A percentile compares a stretch with the other conserved stretches of the same genome.
phyloP scores from a whole-genome alignment of 768 basidiomycete species.

The Rhodotorula babjevae region DNA sequence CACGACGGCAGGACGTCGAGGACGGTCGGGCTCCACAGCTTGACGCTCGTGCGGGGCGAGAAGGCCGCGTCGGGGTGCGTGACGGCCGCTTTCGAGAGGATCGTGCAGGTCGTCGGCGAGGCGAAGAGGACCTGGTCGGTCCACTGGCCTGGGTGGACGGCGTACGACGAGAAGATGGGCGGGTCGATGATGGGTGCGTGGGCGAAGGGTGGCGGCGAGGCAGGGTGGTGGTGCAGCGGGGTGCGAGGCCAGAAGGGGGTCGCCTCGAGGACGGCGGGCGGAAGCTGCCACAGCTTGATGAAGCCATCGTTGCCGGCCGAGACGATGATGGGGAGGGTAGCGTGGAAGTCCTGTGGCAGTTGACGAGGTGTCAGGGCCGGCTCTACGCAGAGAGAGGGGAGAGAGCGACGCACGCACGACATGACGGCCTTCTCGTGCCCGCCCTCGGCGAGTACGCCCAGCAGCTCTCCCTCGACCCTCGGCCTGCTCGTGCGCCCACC shows the following conservation, averaged over 20 bases:
- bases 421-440: constrained; percentile 11
- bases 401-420: constrained; percentile 2
- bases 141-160: constrained; percentile 24
- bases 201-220: background rate
- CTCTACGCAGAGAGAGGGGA: no score
- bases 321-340: background rate
- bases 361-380: no score
- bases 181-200: background rate
- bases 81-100: constrained; percentile 8
- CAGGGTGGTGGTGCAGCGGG: background rate
- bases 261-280: background rate
- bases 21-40: constrained; percentile 1
- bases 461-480: constrained; percentile 18
- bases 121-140: constrained; percentile 9
- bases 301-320: constrained; percentile 8
- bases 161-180: constrained; percentile 18
- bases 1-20: background rate
- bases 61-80: background rate
- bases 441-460: background rate
- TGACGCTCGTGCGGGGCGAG: constrained; percentile 7
- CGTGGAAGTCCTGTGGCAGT: constrained; percentile 16
- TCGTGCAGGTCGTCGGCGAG: background rate
- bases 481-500: background rate
- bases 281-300: constrained; percentile 18
- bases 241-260: constrained; percentile 9